Percentiles rank a stretch among this genome's conserved stretches.
phyloP scores from a whole-genome alignment of 495 filamentous ascomycete genomes.

The Annulohypoxylon bovei region DNA sequence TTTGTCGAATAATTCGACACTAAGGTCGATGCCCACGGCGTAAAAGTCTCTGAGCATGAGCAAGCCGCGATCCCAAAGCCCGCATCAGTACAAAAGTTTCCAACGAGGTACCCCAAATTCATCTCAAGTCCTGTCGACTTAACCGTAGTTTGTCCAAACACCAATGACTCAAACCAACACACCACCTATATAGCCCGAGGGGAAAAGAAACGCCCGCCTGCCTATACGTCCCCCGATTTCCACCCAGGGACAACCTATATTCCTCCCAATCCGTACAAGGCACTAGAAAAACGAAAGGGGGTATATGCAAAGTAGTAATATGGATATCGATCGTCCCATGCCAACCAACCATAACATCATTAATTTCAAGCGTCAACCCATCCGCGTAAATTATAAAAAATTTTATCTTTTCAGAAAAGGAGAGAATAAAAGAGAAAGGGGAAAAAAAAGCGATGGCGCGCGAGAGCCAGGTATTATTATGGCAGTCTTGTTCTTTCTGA shows the following conservation, averaged over 20 bases:
- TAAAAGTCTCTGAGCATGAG: slow-evolving; percentile 9
- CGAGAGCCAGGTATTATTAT: slow-evolving; percentile 1
- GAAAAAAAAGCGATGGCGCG: not conserved
- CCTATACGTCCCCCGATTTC: slow-evolving; percentile 11
- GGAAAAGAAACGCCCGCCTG: slow-evolving; percentile 15
- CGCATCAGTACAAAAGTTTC: not conserved
- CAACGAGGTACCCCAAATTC: not conserved
- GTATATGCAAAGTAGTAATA: slow-evolving; percentile 39
- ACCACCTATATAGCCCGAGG: not conserved
- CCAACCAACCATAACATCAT: slow-evolving; percentile 39
- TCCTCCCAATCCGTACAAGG: slow-evolving; percentile 24
- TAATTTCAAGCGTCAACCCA: slow-evolving; percentile 10
- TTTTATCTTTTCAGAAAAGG: not conserved
- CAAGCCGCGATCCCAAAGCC: not conserved
- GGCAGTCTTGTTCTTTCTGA: not conserved
- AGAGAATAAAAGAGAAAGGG: not conserved
- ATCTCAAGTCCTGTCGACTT: not conserved
- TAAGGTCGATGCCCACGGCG: not conserved
- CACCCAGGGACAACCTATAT: not conserved
- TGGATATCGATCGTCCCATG: slow-evolving; percentile 27
- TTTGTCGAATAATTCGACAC: not conserved
- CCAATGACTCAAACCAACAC: not conserved
- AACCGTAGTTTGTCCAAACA: not conserved
- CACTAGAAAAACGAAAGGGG: slow-evolving; percentile 20
- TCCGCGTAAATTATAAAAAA: not conserved